A percentile compares a stretch with the other conserved stretches of the same genome.
Conservation (phyloP, 2,329 filamentous ascomycete genomes). For the Epichloe glyceriae region DNA sequence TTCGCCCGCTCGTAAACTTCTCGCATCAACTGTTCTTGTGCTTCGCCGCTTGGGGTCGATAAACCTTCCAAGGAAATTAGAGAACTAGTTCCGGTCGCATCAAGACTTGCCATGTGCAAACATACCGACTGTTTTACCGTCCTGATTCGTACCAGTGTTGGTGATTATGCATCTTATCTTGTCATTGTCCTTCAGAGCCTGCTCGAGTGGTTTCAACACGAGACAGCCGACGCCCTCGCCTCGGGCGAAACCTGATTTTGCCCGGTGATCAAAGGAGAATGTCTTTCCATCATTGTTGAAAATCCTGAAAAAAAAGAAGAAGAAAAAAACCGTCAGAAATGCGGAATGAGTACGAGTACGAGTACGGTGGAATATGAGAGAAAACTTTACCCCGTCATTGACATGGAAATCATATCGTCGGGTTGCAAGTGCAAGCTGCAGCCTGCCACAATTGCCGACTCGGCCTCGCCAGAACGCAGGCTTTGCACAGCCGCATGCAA, state of each 20-base stretch:
- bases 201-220: constrained; percentile 43
- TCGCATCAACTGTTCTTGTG: constrained; percentile 30
- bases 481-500: constrained; percentile 38
- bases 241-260: constrained; percentile 39
- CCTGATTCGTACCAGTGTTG: constrained; percentile 38
- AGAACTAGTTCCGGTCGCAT: no score
- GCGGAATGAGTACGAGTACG: not conserved
- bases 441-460: constrained; percentile 32
- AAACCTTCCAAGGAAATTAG: constrained; percentile 30
- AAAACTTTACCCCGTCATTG: constrained; percentile 15
- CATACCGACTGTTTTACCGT: constrained; percentile 31
- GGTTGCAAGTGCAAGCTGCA: constrained; percentile 35
- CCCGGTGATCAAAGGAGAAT: constrained; percentile 24
- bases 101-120: not conserved
- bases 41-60: constrained; percentile 38
- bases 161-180: constrained; percentile 37
- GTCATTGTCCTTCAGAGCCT: constrained; percentile 42
- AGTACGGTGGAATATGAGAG: no score
- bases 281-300: constrained; percentile 39
- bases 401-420: constrained; percentile 22
- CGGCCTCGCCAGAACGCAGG: constrained; percentile 32
- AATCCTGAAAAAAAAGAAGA: constrained; percentile 4
- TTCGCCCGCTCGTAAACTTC: constrained; percentile 20
- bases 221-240: constrained; percentile 46
- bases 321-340: not conserved